Evolutionary conservation across 208 protist genomes (phyloP), one percentile per base, ranked within the genome.

Genomic region (Blechomonas ayalai): DNA sequence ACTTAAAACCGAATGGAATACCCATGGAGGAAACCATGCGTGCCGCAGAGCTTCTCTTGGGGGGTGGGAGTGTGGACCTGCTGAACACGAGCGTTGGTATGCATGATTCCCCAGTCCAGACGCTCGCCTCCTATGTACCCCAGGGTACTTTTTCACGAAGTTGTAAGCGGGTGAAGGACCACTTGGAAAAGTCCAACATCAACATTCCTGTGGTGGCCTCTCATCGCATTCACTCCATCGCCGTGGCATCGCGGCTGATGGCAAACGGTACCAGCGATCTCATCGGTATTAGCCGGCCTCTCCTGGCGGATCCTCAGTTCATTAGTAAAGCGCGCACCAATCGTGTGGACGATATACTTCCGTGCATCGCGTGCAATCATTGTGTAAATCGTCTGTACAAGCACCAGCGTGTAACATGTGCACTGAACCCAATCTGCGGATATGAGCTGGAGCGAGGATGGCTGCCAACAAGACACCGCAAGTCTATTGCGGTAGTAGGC

Each of bases 301-400:
- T 97, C 12, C 63, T 97, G 16, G 89, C 93, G 9, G 93, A 96
- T 38, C 38, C 92, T 23, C 67, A 94, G 52, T 95, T 95, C 63
- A 88, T 95, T 22, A 44, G 35, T 23, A 95, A 96, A 52, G 83
- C 84, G 4, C 60, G 51, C n/a, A 47, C 61, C 5, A 75, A 75
- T 2, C 48, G 63, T 15, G 63, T 45, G 12, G 70, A 78, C 4
- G 73, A 85, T 33, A 94, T 93, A 42, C 65, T 95, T 33, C 92
- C 85, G 0, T 97, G 94, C 66, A 97, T 97, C 47, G 94, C 67
- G 9, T 97, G 94, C 67, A 97, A 97, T 46, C 94, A 97, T 61
- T 97, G 94, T 39, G 62, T 97, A 5, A 90, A 97, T 54, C 81
- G 92, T 10, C 67, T 93, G 23, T 97, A 96, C 65, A 77, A 74